Evolutionary conservation across 2,329 filamentous ascomycete genomes (phyloP).

Genomic region (Nemania sp.): DNA sequence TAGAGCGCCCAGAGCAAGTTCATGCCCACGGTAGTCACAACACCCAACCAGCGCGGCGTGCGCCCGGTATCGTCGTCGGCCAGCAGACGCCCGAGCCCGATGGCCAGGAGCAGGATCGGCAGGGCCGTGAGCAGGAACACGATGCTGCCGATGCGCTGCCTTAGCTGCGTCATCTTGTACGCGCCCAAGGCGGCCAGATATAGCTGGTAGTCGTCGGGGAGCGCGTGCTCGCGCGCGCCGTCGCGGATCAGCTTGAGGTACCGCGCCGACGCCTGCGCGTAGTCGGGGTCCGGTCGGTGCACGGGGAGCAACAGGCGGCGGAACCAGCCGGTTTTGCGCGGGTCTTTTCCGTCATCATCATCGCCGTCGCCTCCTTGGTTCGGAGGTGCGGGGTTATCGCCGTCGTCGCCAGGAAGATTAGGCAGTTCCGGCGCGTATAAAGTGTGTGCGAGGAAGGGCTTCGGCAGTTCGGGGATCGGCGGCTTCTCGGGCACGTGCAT

Average conservation of each 20-base stretch:
- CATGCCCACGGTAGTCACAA: conserved; percentile 49
- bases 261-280: conserved; percentile 80
- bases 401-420: conserved; percentile 34
- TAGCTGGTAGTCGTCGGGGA: conserved; percentile 75
- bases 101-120: conserved; percentile 56
- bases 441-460: conserved; percentile 80
- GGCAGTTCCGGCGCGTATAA: conserved; percentile 69
- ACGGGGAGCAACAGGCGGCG: conserved; percentile 49
- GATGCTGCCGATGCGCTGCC: conserved; percentile 67
- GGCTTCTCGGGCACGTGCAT: conserved; percentile 67
- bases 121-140: conserved; percentile 64
- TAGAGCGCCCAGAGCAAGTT: conserved; percentile 64
- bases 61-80: conserved; percentile 65
- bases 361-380: not conserved
- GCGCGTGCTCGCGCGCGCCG: conserved; percentile 77
- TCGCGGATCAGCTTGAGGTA: conserved; percentile 80
- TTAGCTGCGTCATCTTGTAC: conserved; percentile 68
- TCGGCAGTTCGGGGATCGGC: conserved; percentile 52
- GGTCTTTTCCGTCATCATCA: conserved; percentile 26
- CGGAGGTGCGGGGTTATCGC: conserved; percentile 13
- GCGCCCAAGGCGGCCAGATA: conserved; percentile 72
- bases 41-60: conserved; percentile 68
- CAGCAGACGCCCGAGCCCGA: conserved; percentile 50
- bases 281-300: conserved; percentile 65
- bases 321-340: conserved; percentile 47